Conservation (phyloP, 768 basidiomycete species). For the Auricularia sp. region DNA sequence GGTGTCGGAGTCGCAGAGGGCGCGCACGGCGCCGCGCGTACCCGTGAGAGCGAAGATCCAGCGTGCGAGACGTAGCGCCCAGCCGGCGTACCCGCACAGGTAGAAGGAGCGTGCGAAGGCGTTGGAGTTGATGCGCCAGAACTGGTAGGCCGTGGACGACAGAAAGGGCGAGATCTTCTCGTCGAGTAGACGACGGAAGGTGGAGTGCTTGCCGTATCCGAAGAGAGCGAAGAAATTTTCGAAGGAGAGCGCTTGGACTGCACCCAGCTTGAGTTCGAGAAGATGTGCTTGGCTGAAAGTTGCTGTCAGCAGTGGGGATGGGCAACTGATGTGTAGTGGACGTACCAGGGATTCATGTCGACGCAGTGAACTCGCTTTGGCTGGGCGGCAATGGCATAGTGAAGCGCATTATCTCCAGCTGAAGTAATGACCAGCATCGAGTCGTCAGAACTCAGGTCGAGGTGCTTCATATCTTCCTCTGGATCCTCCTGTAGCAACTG, state of each 20-base stretch:
- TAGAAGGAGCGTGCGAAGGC: slow-evolving; percentile 50
- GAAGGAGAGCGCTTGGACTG: slow-evolving; percentile 45
- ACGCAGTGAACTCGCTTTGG: slow-evolving; percentile 60
- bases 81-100: slow-evolving; percentile 54
- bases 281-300: slow-evolving; percentile 56
- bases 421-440: slow-evolving; percentile 65
- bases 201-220: slow-evolving; percentile 49
- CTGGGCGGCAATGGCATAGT: slow-evolving; percentile 60
- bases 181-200: slow-evolving; percentile 54
- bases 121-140: slow-evolving; percentile 56
- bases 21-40: slow-evolving; percentile 43
- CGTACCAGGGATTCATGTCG: slow-evolving; percentile 58
- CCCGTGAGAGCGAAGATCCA: slow-evolving; percentile 52
- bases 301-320: background rate
- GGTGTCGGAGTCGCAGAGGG: slow-evolving; percentile 45
- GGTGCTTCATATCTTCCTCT: slow-evolving; percentile 55
- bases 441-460: slow-evolving; percentile 51
- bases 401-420: slow-evolving; percentile 72
- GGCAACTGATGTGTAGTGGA: background rate
- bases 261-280: slow-evolving; percentile 68
- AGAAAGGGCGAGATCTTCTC: slow-evolving; percentile 53
- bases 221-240: slow-evolving; percentile 59
- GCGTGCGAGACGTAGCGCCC: slow-evolving; percentile 54
- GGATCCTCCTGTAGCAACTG: slow-evolving; percentile 45
- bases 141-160: slow-evolving; percentile 64